Evolutionary conservation across 108 stramenopile species (phyloP).

Genomic region (Aurantiochytrium sp.): DNA sequence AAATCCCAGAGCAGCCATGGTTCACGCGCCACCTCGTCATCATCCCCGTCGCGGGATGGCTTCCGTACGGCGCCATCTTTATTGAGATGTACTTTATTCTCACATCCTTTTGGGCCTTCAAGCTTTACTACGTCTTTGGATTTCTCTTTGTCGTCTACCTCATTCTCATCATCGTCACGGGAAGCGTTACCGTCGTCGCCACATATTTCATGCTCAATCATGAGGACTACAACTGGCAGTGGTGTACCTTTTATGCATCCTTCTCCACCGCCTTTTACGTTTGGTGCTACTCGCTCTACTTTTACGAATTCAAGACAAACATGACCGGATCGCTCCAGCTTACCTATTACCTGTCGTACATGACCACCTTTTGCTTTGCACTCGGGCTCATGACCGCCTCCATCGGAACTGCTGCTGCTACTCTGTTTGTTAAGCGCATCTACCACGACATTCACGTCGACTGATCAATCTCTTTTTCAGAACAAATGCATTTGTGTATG

Average conservation of each 20-base stretch:
- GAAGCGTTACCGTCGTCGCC: conserved; percentile 90
- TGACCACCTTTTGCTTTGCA: conserved; percentile 66
- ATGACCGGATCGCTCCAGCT: conserved; percentile 92
- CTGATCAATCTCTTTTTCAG: conserved; percentile 27
- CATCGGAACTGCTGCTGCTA: conserved; percentile 71
- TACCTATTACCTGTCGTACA: conserved; percentile 87
- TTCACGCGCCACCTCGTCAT: conserved; percentile 78
- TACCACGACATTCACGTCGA: conserved; percentile 84
- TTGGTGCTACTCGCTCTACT: conserved; percentile 91
- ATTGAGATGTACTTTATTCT: conserved; percentile 94
- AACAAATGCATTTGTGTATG: no score
- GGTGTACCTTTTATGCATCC: conserved; percentile 83
- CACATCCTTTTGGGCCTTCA: conserved; percentile 74
- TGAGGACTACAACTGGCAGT: conserved; percentile 98
- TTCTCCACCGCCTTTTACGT: conserved; percentile 85
- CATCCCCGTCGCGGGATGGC: conserved; percentile 74
- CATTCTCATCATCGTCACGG: conserved; percentile 85
- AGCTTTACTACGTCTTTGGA: conserved; percentile 96
- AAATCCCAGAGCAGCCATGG: conserved; percentile 85
- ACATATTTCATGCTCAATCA: conserved; percentile 91
- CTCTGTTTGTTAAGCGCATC: conserved; percentile 71
- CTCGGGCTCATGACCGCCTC: conserved; percentile 75
- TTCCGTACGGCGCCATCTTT: conserved; percentile 92
- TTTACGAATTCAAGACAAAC: conserved; percentile 89
- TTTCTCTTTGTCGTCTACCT: conserved; percentile 87